phyloP scores from a whole-genome alignment of 2,329 filamentous ascomycete species.

The Tolypocladium inflatum region DNA sequence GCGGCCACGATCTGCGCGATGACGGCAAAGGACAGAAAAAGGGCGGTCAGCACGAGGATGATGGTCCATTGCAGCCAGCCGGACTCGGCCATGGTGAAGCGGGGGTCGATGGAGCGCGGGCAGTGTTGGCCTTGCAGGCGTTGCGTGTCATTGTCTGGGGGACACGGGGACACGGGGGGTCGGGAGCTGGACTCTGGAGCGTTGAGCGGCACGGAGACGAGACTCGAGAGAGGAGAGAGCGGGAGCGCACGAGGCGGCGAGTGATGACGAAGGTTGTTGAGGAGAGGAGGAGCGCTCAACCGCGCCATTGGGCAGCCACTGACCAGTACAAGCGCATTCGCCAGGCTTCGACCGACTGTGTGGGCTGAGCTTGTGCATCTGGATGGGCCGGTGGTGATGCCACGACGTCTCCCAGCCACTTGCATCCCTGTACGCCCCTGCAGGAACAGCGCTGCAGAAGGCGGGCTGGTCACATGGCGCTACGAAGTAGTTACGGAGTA shows the following conservation, averaged over 20 bases:
- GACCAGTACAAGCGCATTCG: neutral
- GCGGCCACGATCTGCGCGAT: slow-evolving; percentile 40
- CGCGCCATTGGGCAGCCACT: slow-evolving; percentile 4
- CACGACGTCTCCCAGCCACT: neutral
- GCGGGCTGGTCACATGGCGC: neutral
- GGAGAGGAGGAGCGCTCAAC: neutral
- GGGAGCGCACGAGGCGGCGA: neutral
- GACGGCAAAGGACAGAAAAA: slow-evolving; percentile 45
- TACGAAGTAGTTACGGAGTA: neutral
- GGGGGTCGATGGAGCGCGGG: slow-evolving; percentile 10
- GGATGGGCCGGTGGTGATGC: neutral
- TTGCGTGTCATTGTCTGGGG: slow-evolving; percentile 3
- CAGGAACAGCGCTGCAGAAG: neutral
- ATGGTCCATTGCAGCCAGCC: slow-evolving; percentile 46
- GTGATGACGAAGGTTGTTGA: neutral
- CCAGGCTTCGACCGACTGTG: neutral
- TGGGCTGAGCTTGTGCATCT: slow-evolving; percentile 2
- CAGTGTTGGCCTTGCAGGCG: slow-evolving; percentile 2
- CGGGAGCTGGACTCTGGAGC: neutral
- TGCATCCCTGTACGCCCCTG: slow-evolving; percentile 1
- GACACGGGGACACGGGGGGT: neutral
- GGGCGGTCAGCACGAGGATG: slow-evolving; percentile 47
- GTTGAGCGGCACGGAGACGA: neutral
- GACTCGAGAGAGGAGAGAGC: neutral
- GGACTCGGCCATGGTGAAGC: slow-evolving; percentile 38